phyloP scores from a whole-genome alignment of 495 filamentous ascomycete species.

The Xylaria longipes region DNA sequence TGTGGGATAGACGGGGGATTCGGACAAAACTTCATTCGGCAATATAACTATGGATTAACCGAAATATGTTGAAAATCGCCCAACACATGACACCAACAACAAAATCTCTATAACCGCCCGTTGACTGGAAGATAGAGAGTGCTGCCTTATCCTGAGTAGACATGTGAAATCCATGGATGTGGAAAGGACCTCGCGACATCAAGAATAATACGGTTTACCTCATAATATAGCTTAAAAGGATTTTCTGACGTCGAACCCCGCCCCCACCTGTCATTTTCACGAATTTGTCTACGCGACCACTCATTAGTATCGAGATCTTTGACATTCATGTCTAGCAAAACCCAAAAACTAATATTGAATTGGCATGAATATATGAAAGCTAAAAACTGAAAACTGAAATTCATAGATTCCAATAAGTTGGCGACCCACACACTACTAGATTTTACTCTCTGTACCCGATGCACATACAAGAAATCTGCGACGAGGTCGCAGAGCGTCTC shows the following conservation, averaged over 20 bases:
- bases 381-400: not conserved
- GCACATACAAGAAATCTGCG: constrained; percentile 41
- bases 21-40: not conserved
- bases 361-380: not conserved
- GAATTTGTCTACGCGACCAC: constrained; percentile 14
- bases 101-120: not conserved
- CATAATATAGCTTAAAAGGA: constrained; percentile 18
- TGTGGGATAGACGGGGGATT: constrained; percentile 4
- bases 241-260: constrained; percentile 19
- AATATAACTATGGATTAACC: not conserved
- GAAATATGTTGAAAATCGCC: not conserved
- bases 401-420: not conserved
- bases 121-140: not conserved
- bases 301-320: not conserved
- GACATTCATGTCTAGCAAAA: not conserved
- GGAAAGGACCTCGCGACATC: not conserved
- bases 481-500: constrained; percentile 43
- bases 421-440: not conserved
- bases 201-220: not conserved
- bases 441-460: constrained; percentile 23
- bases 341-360: constrained; percentile 1
- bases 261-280: constrained; percentile 10
- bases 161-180: not conserved
- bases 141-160: not conserved
- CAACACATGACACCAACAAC: not conserved